Percentiles rank a stretch among this genome's conserved stretches.
Evolutionary conservation across 352 stramenopile species (phyloP).

Genomic region (Phytophthora rubi): DNA sequence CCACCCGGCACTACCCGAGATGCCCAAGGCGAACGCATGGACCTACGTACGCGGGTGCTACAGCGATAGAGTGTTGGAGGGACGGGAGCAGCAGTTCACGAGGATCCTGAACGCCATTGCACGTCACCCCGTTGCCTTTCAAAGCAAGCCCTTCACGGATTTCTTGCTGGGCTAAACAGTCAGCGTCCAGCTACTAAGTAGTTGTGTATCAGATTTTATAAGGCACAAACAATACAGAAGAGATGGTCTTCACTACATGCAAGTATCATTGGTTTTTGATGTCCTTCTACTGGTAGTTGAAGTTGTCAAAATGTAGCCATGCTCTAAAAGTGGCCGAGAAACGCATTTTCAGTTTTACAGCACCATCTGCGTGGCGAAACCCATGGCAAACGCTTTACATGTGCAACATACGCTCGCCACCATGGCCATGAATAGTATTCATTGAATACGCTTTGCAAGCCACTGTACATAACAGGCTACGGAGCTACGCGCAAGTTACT

Average conservation of each 20-base stretch:
- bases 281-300: not conserved
- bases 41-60: slow-evolving; percentile 45
- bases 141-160: slow-evolving; percentile 46
- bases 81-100: slow-evolving; percentile 61
- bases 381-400: not conserved
- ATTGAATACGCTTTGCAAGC: not conserved
- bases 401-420: slow-evolving; percentile 7
- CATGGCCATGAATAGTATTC: not conserved
- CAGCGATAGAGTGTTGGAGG: slow-evolving; percentile 53
- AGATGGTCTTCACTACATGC: slow-evolving; percentile 1
- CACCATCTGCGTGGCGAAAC: slow-evolving; percentile 13
- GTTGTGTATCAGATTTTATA: slow-evolving; percentile 14
- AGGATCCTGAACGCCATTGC: slow-evolving; percentile 72
- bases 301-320: slow-evolving; percentile 18
- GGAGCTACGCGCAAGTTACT: not conserved
- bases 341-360: slow-evolving; percentile 2
- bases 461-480: too few species aligned
- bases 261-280: too few species aligned
- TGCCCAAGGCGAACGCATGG: slow-evolving; percentile 49
- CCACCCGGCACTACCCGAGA: slow-evolving; percentile 60
- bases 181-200: not conserved
- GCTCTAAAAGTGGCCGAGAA: slow-evolving; percentile 4
- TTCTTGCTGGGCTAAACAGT: slow-evolving; percentile 44
- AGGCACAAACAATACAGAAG: not conserved
- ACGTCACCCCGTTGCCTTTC: slow-evolving; percentile 51